Evolutionary conservation across 306 rosid genomes (phyloP).

Genomic region (Comarum palustre): DNA sequence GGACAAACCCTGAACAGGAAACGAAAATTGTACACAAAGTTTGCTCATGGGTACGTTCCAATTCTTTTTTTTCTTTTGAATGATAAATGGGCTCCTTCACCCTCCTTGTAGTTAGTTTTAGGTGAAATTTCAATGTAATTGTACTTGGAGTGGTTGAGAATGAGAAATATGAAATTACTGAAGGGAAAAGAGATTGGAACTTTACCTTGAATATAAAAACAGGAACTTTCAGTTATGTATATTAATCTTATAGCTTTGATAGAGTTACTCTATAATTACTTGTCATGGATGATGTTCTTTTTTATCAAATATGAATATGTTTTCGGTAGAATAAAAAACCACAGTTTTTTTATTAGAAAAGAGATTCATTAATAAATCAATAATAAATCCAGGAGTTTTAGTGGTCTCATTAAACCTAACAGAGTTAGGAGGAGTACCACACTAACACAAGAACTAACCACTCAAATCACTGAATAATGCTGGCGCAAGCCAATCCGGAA

Average conservation of each 20-base stretch:
- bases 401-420: too few species aligned
- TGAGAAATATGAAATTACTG: background rate
- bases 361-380: too few species aligned
- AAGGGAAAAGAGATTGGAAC: background rate
- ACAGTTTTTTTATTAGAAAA: too few species aligned
- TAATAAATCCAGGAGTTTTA: too few species aligned
- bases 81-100: background rate
- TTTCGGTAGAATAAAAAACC: too few species aligned
- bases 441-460: too few species aligned
- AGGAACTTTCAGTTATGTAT: background rate
- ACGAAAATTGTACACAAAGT: constrained; percentile 12
- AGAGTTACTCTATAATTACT: background rate
- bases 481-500: too few species aligned
- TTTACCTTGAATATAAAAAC: background rate
- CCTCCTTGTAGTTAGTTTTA: background rate
- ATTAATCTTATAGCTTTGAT: background rate
- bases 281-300: background rate
- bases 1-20: constrained; percentile 1
- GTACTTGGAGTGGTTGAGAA: background rate
- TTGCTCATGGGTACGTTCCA: background rate
- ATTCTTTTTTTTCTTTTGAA: background rate
- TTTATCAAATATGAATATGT: too few species aligned
- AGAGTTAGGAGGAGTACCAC: too few species aligned
- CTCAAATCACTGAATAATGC: too few species aligned
- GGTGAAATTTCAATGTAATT: constrained; percentile 12